phyloP scores from a whole-genome alignment of 2,329 filamentous ascomycete species.

The Calonectria leucothoes region DNA sequence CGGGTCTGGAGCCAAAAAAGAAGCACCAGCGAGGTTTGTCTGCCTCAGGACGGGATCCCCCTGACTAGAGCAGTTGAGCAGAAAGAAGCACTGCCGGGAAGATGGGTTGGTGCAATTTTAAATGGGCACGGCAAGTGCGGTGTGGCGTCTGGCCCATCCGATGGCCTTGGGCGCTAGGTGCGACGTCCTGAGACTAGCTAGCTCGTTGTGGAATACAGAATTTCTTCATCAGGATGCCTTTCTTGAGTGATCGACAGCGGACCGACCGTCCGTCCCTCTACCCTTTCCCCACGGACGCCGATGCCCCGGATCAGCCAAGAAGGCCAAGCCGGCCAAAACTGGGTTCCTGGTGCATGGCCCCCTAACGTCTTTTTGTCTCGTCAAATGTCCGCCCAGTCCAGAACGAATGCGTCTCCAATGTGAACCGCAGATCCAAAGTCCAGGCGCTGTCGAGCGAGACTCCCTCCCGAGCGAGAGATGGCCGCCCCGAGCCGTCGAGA shows the following conservation, averaged over 20 bases:
- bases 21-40: not conserved
- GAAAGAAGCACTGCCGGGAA: not conserved
- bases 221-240: not conserved
- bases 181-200: not conserved
- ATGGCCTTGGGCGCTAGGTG: not conserved
- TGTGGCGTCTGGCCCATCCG: not conserved
- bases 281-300: not conserved
- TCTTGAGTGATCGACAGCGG: not conserved
- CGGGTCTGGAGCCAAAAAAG: not conserved
- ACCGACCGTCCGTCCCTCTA: not conserved
- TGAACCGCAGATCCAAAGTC: not conserved
- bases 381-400: not conserved
- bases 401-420: not conserved
- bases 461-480: not conserved
- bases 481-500: not conserved
- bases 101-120: not conserved
- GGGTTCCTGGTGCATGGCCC: not conserved
- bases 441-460: not conserved
- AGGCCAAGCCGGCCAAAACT: not conserved
- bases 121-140: conserved; percentile 1
- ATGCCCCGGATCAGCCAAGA: not conserved
- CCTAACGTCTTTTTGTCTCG: not conserved
- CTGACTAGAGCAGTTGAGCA: not conserved
- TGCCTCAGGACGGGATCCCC: not conserved
- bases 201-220: not conserved